phyloP scores from a whole-genome alignment of 106 monocot species.

The Allium fistulosum region DNA sequence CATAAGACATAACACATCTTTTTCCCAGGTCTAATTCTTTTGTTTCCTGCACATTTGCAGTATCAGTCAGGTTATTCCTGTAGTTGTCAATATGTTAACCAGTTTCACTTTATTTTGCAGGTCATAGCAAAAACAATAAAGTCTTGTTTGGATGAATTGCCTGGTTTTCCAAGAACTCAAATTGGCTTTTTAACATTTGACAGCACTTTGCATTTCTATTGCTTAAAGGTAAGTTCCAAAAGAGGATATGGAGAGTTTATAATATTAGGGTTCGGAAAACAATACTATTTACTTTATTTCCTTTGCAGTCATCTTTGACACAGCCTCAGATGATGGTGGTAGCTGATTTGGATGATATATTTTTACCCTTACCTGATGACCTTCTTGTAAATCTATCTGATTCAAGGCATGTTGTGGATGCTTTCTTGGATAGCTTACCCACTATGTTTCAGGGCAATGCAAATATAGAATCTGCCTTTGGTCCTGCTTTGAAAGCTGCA shows the following conservation, averaged over 20 bases:
- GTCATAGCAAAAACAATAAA: constrained; percentile 82
- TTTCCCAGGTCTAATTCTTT: neutral
- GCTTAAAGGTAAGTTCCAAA: constrained; percentile 60
- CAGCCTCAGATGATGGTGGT: constrained; percentile 99
- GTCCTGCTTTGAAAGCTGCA: constrained; percentile 90
- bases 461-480: constrained; percentile 93
- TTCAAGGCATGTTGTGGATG: constrained; percentile 84
- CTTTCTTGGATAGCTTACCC: constrained; percentile 87
- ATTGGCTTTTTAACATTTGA: constrained; percentile 98
- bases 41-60: neutral
- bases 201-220: constrained; percentile 93
- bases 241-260: neutral
- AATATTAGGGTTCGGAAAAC: neutral
- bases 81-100: neutral
- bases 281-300: constrained; percentile 11
- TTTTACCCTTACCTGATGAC: constrained; percentile 95
- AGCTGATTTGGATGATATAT: constrained; percentile 89
- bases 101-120: constrained; percentile 30
- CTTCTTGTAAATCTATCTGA: constrained; percentile 94
- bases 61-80: neutral
- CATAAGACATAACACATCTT: neutral
- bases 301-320: constrained; percentile 73
- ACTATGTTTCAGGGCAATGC: constrained; percentile 85
- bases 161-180: constrained; percentile 87
- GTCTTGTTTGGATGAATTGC: constrained; percentile 85